These are phyloP conservation scores for Trichoderma simmonsii DNA, from an alignment of 2,329 filamentous ascomycete genomes.

Conservation along the genomic window DNA sequence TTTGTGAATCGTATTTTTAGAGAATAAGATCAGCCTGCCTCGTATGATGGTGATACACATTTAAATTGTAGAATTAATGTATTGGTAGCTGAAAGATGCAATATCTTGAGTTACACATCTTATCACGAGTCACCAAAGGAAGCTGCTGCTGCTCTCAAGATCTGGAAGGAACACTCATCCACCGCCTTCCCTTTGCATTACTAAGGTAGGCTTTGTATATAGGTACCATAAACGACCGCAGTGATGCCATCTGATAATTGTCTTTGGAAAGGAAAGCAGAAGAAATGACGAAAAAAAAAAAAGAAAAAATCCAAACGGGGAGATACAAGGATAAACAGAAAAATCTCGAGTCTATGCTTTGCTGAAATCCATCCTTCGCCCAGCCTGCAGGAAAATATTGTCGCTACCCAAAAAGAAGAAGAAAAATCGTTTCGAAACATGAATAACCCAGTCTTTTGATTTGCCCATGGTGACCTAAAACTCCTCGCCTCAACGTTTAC, in stretches of 20 bases:
- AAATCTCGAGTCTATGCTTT: constrained; percentile 16
- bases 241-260: constrained; percentile 12
- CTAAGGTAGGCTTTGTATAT: constrained; percentile 8
- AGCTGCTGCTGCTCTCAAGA: background rate
- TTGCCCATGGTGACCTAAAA: constrained; percentile 23
- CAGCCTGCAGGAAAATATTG: constrained; percentile 11
- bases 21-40: background rate
- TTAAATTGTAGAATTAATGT: background rate
- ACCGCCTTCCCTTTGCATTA: constrained; percentile 9
- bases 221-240: constrained; percentile 3
- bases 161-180: background rate
- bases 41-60: background rate
- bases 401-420: constrained; percentile 14
- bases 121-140: background rate
- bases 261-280: constrained; percentile 8
- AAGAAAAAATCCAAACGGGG: background rate
- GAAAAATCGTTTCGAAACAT: background rate
- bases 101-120: background rate
- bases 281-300: background rate
- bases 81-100: background rate
- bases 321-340: background rate
- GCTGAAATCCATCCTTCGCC: constrained; percentile 17
- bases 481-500: constrained; percentile 31
- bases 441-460: constrained; percentile 16
- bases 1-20: too few species aligned